Base-by-base conservation (phyloP, 75 land plant genomes). In the Azolla pinnata region DNA sequence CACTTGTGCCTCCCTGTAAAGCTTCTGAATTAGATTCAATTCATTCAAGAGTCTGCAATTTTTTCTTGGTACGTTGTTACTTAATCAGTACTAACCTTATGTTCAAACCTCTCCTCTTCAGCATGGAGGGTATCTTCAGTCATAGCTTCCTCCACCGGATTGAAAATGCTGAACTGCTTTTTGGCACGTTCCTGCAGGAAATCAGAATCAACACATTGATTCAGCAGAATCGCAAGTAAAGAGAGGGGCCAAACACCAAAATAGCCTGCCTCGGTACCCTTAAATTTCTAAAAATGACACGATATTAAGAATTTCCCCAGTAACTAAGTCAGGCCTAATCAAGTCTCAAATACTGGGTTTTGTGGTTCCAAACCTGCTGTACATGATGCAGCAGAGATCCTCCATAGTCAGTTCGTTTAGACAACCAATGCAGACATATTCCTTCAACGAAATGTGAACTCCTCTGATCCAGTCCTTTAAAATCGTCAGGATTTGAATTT, bases 311-410 rank as follows among this genome's bases (percentile, higher is more conserved):
- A n/a, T n/a, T n/a, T n/a, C n/a, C n/a, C n/a, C n/a, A n/a, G n/a
- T n/a, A n/a, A n/a, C n/a, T n/a, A n/a, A n/a, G n/a, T n/a, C n/a
- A n/a, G n/a, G n/a, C n/a, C n/a, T n/a, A n/a, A n/a, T n/a, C n/a
- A n/a, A n/a, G n/a, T n/a, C n/a, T n/a, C n/a, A n/a, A n/a, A n/a
- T 46, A 55, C 60, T 21, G 30, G 40, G 27, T 18, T 55, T 54
- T 30, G 40, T 28, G 28, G 38, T 34, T 24, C 59, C 60, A n/a
- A n/a, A 65, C 73, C 73, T 66, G 69, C 68, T 53, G 57, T 26
- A 70, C 10, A 45, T 56, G 59, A 33, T 47, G 53, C 18, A 66
- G 42, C 26, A 66, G 68, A 31, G 67, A 60, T 17, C 60, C 73
- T 65, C 59, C 56, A 29, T 66, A 34, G 56, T 44, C 31, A 26